phyloP scores from a whole-genome alignment of 768 basidiomycete genomes.

The Obba rivulosa region DNA sequence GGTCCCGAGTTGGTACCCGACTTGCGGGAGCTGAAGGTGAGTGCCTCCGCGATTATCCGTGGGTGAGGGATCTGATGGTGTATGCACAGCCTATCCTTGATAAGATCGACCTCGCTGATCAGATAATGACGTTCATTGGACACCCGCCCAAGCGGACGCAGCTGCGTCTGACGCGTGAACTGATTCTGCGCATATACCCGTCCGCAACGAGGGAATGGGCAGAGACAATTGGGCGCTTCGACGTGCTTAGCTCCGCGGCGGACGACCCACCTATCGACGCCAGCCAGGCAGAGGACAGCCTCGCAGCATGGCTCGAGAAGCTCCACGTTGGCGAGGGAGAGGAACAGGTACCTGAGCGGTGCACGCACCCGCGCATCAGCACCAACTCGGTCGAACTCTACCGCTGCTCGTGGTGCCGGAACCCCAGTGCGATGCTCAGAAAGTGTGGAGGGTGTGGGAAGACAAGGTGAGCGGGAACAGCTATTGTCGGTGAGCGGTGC shows the following conservation, averaged over 20 bases:
- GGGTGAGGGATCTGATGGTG: neutral
- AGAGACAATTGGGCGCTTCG: neutral
- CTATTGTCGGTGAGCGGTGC: neutral
- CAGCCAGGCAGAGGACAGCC: neutral
- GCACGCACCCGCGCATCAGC: slow-evolving; percentile 41
- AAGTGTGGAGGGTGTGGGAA: slow-evolving; percentile 39
- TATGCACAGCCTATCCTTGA: slow-evolving; percentile 28
- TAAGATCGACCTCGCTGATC: slow-evolving; percentile 46
- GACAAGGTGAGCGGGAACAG: slow-evolving; percentile 27
- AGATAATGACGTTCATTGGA: slow-evolving; percentile 44
- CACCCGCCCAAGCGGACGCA: slow-evolving; percentile 43
- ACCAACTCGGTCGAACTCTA: slow-evolving; percentile 47
- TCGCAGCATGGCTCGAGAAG: slow-evolving; percentile 3
- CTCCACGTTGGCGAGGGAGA: slow-evolving; percentile 6
- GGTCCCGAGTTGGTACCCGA: slow-evolving; percentile 46
- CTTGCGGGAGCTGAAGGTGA: slow-evolving; percentile 47
- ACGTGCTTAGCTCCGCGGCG: neutral
- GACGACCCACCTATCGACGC: neutral
- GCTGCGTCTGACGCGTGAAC: slow-evolving; percentile 45
- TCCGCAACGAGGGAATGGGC: slow-evolving; percentile 28
- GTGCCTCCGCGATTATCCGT: slow-evolving; percentile 6
- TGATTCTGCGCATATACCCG: slow-evolving; percentile 41
- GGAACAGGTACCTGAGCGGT: slow-evolving; percentile 32
- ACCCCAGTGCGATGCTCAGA: slow-evolving; percentile 51
- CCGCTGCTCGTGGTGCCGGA: slow-evolving; percentile 59